phyloP scores from a whole-genome alignment of 2,329 filamentous ascomycete species.

The Sporothrix euskadiensis region DNA sequence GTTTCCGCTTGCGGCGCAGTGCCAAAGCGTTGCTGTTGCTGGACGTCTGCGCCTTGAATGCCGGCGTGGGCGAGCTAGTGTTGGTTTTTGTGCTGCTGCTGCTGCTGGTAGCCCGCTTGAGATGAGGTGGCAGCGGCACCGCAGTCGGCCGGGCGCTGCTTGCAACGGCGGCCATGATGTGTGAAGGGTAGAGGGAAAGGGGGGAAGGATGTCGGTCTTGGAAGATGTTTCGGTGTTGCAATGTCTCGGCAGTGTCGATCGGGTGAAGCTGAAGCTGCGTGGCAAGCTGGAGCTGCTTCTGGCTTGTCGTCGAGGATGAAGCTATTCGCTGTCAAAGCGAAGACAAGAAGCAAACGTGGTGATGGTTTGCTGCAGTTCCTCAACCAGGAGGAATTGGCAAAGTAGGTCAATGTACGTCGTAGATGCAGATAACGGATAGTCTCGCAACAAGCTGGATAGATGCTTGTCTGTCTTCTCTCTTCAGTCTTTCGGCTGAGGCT shows the following conservation, averaged over 20 bases:
- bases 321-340: conserved; percentile 23
- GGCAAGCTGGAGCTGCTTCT: not conserved
- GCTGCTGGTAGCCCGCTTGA: not conserved
- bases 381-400: conserved; percentile 26
- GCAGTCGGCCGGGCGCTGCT: conserved; percentile 19
- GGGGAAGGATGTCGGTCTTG: not conserved
- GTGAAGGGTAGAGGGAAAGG: not conserved
- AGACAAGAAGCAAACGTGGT: not conserved
- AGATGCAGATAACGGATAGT: not conserved
- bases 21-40: conserved; percentile 57
- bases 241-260: not conserved
- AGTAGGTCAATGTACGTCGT: not conserved
- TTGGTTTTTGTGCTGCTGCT: conserved; percentile 35
- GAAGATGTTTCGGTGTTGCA: not conserved
- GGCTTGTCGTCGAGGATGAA: not conserved
- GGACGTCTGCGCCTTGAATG: conserved; percentile 56
- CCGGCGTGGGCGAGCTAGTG: conserved; percentile 55
- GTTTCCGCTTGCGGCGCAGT: conserved; percentile 61
- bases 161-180: conserved; percentile 24
- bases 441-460: not conserved
- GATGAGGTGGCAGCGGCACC: conserved; percentile 21
- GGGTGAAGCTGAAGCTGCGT: not conserved
- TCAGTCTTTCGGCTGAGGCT: not conserved
- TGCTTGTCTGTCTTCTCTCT: not conserved
- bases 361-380: not conserved